Evolutionary conservation across 192 early-diverging fungal species (phyloP), one percentile per base, ranked within the genome.

Genomic region (Backusella westeae): DNA sequence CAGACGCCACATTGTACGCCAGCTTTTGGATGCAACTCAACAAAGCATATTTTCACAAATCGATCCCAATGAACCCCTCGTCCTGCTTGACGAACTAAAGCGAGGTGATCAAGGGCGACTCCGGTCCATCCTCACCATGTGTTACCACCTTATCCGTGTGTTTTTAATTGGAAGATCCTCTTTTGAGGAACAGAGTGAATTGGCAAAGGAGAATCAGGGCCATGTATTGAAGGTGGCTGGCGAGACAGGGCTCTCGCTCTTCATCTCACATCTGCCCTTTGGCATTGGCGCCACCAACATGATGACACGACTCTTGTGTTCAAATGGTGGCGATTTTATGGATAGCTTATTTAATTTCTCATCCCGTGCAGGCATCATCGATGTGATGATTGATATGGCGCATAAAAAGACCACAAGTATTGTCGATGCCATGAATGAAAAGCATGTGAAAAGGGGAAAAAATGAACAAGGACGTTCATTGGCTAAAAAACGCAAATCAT

Each of bases 111-210:
- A 65, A 63, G 36, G 44, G 17, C 70, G 39, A 17, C 53, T 77
- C 23, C 42, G 71, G n/a, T 42, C 59, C 14, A 72, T 77, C 21
- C 70, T 77, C n/a, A 77, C 69, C 6, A 32, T 72, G 7, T 77
- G 76, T 9, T 77, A 77, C 32, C 52, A 77, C 32, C 36, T 77
- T 6, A 38, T 77, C 21, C 76, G 76, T 7, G 76, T 77, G 0
- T 77, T 77, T 70, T 29, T 77, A 19, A 34, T 77, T 12, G 69
- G 53, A 12, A 70, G 35, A 12, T 72, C 76, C 14, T 34, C 23
- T 1, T 72, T 72, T 59, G 56, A 77, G 34, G 76, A 77, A 49
- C 42, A 34, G 26, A 19, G 15, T 0, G 70, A 67, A 12, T 52
- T 32, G 35, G n/a, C 42, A 17, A 49, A 65, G 42, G 56, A 63